Conservation (phyloP, 2,329 filamentous ascomycete species). For the Penicillium psychrosexuale region DNA sequence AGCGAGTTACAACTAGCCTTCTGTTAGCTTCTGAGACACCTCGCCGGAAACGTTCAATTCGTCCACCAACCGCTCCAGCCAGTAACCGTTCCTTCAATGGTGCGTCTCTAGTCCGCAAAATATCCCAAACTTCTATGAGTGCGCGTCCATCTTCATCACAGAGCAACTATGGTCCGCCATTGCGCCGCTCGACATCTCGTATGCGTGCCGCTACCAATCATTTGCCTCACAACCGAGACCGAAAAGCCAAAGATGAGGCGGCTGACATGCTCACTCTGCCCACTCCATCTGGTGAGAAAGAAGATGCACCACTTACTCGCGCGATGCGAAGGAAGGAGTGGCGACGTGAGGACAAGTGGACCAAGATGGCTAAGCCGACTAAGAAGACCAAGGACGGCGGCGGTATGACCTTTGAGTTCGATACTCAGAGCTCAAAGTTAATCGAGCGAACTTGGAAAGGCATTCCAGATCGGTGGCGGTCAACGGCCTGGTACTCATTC, state of each 20-base stretch:
- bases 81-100: conserved; percentile 44
- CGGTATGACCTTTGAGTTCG: conserved; percentile 72
- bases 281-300: conserved; percentile 49
- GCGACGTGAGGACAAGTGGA: conserved; percentile 64
- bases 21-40: conserved; percentile 56
- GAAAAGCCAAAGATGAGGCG: conserved; percentile 57
- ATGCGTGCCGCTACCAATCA: conserved; percentile 54
- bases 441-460: conserved; percentile 96
- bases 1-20: conserved; percentile 59
- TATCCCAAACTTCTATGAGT: conserved; percentile 41
- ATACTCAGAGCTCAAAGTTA: conserved; percentile 76
- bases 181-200: conserved; percentile 41
- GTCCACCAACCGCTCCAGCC: conserved; percentile 49
- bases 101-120: conserved; percentile 40
- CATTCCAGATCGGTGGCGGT: conserved; percentile 92
- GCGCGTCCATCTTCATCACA: conserved; percentile 46
- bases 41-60: conserved; percentile 52
- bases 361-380: conserved; percentile 59
- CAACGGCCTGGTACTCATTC: conserved; percentile 93
- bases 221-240: conserved; percentile 53
- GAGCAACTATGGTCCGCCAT: conserved; percentile 43
- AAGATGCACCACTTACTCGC: conserved; percentile 48
- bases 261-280: conserved; percentile 64
- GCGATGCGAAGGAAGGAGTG: conserved; percentile 58
- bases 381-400: conserved; percentile 50